A percentile compares a stretch with the other conserved stretches of the same genome.
phyloP scores from a whole-genome alignment of 2,329 filamentous ascomycete genomes.

The Clonostachys solani region DNA sequence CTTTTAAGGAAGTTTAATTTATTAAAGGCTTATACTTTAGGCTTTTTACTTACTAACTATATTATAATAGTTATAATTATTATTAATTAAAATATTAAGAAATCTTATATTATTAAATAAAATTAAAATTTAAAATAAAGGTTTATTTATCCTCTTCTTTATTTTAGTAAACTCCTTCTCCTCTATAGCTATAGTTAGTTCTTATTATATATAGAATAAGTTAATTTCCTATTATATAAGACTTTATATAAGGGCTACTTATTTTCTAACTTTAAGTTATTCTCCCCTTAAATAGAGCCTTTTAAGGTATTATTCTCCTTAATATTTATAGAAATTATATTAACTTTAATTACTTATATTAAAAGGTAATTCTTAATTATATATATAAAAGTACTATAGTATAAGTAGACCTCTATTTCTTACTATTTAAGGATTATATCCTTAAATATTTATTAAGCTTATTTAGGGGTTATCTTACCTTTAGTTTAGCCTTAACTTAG shows the following conservation, averaged over 20 bases:
- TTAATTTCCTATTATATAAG: not conserved
- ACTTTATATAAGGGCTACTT: constrained; percentile 1
- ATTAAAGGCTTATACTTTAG: not conserved
- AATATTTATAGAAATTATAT: constrained; percentile 1
- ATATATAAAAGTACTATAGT: constrained; percentile 1
- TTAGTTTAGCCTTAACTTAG: not conserved
- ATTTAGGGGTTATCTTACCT: not conserved
- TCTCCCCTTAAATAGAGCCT: too few relatives aligned
- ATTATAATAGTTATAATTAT: not conserved
- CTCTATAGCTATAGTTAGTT: not conserved
- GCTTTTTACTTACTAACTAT: constrained; percentile 4
- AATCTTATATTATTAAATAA: not conserved
- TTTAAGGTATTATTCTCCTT: too few relatives aligned
- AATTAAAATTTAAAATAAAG: too few relatives aligned
- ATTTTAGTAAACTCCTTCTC: constrained; percentile 1
- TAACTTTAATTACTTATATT: constrained; percentile 2
- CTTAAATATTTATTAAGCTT: not conserved
- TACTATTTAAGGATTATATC: not conserved
- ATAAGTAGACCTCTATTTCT: constrained; percentile 1
- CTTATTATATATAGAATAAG: not conserved
- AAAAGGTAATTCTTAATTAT: constrained; percentile 4
- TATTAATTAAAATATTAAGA: not conserved
- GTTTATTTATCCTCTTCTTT: too few relatives aligned
- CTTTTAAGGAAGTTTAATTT: constrained; percentile 3
- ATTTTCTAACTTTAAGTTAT: too few relatives aligned